Conservation (phyloP, 2,329 filamentous ascomycete genomes). For the Verticillium nubilum region DNA sequence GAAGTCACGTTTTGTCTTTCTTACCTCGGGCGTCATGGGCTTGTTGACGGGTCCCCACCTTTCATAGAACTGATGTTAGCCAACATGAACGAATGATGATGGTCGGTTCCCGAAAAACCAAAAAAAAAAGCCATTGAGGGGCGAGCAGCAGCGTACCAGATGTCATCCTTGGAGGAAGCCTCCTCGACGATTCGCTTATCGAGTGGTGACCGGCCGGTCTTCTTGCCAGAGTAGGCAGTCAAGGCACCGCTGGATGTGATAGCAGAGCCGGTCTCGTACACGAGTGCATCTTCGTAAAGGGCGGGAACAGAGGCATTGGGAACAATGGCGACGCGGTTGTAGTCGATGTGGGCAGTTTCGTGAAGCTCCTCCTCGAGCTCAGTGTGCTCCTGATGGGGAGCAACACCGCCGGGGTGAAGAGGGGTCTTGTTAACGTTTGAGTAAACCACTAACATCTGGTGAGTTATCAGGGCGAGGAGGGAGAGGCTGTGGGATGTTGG, state of each 20-base stretch:
- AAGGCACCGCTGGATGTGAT: conserved; percentile 94
- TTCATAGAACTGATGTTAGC: conserved; percentile 9
- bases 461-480: not conserved
- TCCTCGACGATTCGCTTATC: conserved; percentile 99
- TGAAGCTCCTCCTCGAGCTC: conserved; percentile 93
- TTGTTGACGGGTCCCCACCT: conserved; percentile 98
- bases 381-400: conserved; percentile 84
- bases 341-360: conserved; percentile 97
- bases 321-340: conserved; percentile 95
- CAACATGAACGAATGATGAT: conserved; percentile 6
- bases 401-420: conserved; percentile 84
- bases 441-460: conserved; percentile 39
- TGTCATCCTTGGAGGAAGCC: conserved; percentile 76
- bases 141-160: too few species aligned
- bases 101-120: not conserved
- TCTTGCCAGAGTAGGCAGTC: conserved; percentile 95
- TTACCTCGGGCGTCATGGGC: conserved; percentile 94
- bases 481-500: not conserved
- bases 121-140: too few species aligned
- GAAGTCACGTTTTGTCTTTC: conserved; percentile 25
- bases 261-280: conserved; percentile 93
- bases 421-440: conserved; percentile 81
- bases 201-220: conserved; percentile 92
- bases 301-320: conserved; percentile 93
- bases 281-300: conserved; percentile 97